These are phyloP conservation scores for Lepiota brunneoincarnata DNA, from an alignment of 768 basidiomycete genomes.

Conservation along the genomic window DNA sequence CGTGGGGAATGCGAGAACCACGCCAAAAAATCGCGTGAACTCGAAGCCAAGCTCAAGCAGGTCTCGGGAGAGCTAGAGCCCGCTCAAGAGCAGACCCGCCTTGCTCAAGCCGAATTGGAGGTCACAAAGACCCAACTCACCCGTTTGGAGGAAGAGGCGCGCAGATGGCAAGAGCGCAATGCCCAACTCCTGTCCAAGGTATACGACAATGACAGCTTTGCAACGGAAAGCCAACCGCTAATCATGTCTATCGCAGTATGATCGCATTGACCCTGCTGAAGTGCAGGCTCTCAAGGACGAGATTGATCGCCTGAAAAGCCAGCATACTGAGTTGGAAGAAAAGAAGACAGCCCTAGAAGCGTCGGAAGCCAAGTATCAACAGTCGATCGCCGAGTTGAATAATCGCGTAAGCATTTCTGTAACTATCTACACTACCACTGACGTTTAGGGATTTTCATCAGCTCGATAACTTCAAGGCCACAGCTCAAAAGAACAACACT, in stretches of 20 bases:
- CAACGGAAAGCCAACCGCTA: background rate
- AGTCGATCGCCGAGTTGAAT: slow-evolving; percentile 5
- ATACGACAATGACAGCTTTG: slow-evolving; percentile 2
- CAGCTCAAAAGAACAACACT: slow-evolving; percentile 23
- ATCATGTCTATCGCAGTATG: slow-evolving; percentile 49
- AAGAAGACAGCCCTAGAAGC: slow-evolving; percentile 20
- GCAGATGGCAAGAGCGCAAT: slow-evolving; percentile 84
- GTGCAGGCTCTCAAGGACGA: slow-evolving; percentile 78
- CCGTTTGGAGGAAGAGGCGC: slow-evolving; percentile 73
- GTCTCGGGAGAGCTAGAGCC: slow-evolving; percentile 69
- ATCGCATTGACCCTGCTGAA: slow-evolving; percentile 86
- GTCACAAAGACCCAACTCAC: slow-evolving; percentile 63
- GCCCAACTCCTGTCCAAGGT: slow-evolving; percentile 80
- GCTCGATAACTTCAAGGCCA: slow-evolving; percentile 39
- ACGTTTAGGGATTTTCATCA: slow-evolving; percentile 17
- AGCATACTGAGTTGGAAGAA: slow-evolving; percentile 6
- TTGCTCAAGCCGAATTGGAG: slow-evolving; percentile 72
- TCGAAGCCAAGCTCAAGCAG: slow-evolving; percentile 60
- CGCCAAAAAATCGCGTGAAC: slow-evolving; percentile 61
- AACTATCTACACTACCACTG: background rate
- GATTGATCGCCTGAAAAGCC: slow-evolving; percentile 47
- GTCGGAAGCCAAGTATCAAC: slow-evolving; percentile 10
- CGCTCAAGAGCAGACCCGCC: slow-evolving; percentile 64
- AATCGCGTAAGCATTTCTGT: slow-evolving; percentile 16
- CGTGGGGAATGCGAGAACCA: slow-evolving; percentile 75